Conservation (phyloP, 2,329 filamentous ascomycete species). For the Huntiella bhutanensis region DNA sequence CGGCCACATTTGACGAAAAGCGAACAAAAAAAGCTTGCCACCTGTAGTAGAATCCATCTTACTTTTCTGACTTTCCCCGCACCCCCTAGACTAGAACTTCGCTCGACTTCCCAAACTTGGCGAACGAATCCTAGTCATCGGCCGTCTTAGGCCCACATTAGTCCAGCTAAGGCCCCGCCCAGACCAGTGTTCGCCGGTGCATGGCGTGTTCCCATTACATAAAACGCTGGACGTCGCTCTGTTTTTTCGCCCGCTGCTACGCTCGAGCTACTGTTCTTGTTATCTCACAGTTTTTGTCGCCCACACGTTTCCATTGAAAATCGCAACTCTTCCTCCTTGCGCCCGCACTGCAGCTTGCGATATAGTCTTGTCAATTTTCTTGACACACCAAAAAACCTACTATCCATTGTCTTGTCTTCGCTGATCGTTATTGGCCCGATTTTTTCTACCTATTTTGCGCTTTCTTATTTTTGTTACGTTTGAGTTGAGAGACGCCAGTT, state of each 20-base stretch:
- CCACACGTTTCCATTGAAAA: conserved; percentile 9
- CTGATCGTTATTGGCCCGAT: too few relatives aligned
- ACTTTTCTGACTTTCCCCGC: too few relatives aligned
- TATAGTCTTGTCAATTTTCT: conserved; percentile 12
- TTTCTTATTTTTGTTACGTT: too few relatives aligned
- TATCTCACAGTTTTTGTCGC: conserved; percentile 9
- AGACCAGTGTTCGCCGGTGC: background rate
- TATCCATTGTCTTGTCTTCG: too few relatives aligned
- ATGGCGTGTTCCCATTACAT: conserved; percentile 13
- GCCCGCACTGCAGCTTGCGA: conserved; percentile 20
- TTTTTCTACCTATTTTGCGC: too few relatives aligned
- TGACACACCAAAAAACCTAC: conserved; percentile 1
- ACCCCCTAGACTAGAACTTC: too few relatives aligned
- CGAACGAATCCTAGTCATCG: background rate
- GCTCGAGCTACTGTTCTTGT: conserved; percentile 8
- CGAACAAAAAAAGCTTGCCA: too few relatives aligned
- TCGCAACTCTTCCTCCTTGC: conserved; percentile 13
- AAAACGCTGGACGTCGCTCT: conserved; percentile 12
- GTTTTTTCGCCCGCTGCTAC: conserved; percentile 6
- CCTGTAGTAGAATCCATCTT: too few relatives aligned
- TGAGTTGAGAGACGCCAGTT: too few relatives aligned
- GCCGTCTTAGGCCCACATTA: background rate
- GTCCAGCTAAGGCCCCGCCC: background rate
- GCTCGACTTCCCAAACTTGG: too few relatives aligned
- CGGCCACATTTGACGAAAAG: too few relatives aligned